A percentile compares a stretch with the other conserved stretches of the same genome.
Evolutionary conservation across 306 rosid species (phyloP).

Genomic region (Quercus wislizeni): DNA sequence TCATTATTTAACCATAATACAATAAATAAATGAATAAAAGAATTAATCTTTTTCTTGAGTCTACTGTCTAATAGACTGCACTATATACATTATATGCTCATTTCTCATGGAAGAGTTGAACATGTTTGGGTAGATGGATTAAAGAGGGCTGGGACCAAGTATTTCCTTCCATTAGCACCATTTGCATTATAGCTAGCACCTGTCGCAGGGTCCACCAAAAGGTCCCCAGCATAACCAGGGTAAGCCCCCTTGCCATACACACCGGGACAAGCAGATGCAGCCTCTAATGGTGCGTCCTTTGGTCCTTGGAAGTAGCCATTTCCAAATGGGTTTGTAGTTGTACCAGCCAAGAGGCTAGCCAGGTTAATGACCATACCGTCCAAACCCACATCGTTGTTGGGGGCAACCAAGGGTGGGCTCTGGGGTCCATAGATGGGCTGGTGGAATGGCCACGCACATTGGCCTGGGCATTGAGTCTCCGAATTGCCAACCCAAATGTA

Average conservation of each 20-base stretch:
- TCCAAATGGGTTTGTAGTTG: constrained; percentile 68
- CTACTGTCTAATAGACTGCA: constrained; percentile 6
- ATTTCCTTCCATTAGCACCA: constrained; percentile 57
- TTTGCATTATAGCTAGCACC: constrained; percentile 64
- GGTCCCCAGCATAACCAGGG: constrained; percentile 62
- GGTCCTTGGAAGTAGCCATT: constrained; percentile 68
- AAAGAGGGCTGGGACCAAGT: constrained; percentile 59
- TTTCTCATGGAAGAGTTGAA: constrained; percentile 43
- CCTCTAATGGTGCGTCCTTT: constrained; percentile 57
- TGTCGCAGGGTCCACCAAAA: constrained; percentile 44
- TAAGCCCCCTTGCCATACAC: constrained; percentile 65
- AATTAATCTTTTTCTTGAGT: constrained; percentile 25
- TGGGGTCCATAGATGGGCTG: constrained; percentile 64
- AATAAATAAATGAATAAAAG: constrained; percentile 31
- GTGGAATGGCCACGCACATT: constrained; percentile 80
- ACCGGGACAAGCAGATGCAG: constrained; percentile 61
- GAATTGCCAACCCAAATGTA: constrained; percentile 83
- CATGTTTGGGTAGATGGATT: constrained; percentile 53
- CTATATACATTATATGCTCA: background rate
- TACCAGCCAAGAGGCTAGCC: constrained; percentile 65
- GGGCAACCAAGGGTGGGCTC: constrained; percentile 42
- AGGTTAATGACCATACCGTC: constrained; percentile 64
- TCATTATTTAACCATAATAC: background rate
- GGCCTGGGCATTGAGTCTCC: constrained; percentile 56
- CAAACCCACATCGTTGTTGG: constrained; percentile 67